Base-by-base conservation (phyloP, 176 grass and related monocot species). In the Musa acuminata region DNA sequence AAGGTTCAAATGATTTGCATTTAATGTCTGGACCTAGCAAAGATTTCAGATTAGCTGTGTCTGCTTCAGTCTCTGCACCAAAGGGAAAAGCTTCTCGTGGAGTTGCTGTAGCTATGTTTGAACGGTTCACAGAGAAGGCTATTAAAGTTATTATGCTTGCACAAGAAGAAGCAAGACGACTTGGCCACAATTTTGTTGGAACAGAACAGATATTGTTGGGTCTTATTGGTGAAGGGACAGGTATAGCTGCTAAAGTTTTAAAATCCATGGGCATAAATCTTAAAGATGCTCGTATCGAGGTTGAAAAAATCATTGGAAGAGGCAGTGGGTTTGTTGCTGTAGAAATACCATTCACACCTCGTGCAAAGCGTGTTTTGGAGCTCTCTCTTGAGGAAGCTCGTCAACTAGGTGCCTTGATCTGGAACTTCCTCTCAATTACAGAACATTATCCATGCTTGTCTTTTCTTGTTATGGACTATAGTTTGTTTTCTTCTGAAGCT, bases 181-280 rank as follows among this genome's bases (percentile, higher is more conserved):
- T 96, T 3, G 92, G 92, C 1, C 92, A 96, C 84, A 96, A 92
- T 55, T 89, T 92, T 84, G 89, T 96, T 11, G 89, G 92, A 54
- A 96, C 92, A 0, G 89, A 96, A 78, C 92, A 96, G 71, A 89
- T 96, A 69, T 80, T 96, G 35, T 77, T 96, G 82, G 92, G 92
- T 80, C 76, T 96, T 67, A 87, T 96, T 64, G 89, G 89, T 68
- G 92, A 96, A 82, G 89, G 89, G 20, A 92, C 86, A 17, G 89
- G 92, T 58, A 96, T 92, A 79, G 92, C 92, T 75, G 86, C 92
- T 26, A 96, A 92, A 77, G 92, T 96, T 14, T 87, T 96, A 67
- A 96, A 92, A 80, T 96, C 92, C 49, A 96, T 96, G 92, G 92
- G 92, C 51, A 89, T 96, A 79, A 96, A 96, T 82, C 84, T 96